Base-by-base conservation (phyloP, 2,329 filamentous ascomycete genomes). In the Fusarium sp. region DNA sequence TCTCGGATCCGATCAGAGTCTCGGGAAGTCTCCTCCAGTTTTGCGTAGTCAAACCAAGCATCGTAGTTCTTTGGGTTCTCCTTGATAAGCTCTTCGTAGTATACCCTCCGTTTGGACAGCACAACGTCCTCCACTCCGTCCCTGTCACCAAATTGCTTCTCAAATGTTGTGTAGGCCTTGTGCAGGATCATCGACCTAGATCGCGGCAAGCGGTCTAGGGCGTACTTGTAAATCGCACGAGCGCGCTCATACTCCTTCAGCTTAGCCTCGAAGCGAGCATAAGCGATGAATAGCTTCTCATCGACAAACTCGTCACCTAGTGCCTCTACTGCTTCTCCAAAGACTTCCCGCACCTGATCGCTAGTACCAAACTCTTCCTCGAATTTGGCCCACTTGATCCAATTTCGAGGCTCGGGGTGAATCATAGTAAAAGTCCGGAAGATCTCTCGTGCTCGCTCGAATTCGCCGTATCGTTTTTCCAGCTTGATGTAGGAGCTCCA, bases 331-430 rank as follows among this genome's bases (percentile, higher is more conserved):
- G 95, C 95, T 57, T 88, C 87, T 6, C 95, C 94, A 77, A 94
- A 98, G 0, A 98, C 95, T 67, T 98, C 94, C 22, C 96, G 88
- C 8, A 99, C 96, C 70, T 95, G 80, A 74, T 98, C 95, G 76
- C 91, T 95, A 2, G 94, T 97, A 10, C 96, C 96, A 72, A 91
- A 93, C 77, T 99, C 96, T 78, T 98, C 95, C 80, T 99, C 96
- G 72, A 98, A 99, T 66, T 93, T 92, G 63, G 95, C 92, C 96
- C 96, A 99, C 78, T 98, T 98, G 81, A 99, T 97, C 95, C 95
- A 99, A 77, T 98, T 98, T 75, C 92, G 90, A 22, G 96, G 93
- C 76, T 98, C 95, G 0, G 96, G 95, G 72, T 98, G 96, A 10
- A 98, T 93, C 63, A 95, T 87, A 3, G 94, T 97, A 76, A 98